phyloP scores from a whole-genome alignment of 805 yeast genomes.

The Barnettozyma sp. region DNA sequence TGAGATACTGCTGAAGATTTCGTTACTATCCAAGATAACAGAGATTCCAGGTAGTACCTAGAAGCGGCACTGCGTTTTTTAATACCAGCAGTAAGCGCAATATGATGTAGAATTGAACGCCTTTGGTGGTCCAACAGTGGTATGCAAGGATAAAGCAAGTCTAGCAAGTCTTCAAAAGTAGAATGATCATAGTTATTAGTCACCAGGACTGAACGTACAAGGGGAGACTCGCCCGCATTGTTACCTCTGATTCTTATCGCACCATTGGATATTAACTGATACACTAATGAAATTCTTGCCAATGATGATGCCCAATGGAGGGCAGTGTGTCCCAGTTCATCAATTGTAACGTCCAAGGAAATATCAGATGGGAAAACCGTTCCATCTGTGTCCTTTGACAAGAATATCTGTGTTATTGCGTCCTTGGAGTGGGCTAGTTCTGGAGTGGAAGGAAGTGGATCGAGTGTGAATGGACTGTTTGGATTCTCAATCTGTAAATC shows the following conservation, averaged over 20 bases:
- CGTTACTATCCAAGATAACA: constrained; percentile 72
- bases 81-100: constrained; percentile 72
- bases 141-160: constrained; percentile 68
- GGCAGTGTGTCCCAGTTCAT: constrained; percentile 88
- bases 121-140: constrained; percentile 59
- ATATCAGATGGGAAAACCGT: constrained; percentile 30
- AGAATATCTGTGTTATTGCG: constrained; percentile 44
- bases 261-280: constrained; percentile 57
- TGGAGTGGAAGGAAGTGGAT: constrained; percentile 34
- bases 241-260: constrained; percentile 71
- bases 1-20: constrained; percentile 40
- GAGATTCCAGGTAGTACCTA: constrained; percentile 62
- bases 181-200: constrained; percentile 78
- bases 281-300: constrained; percentile 68
- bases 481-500: constrained; percentile 35
- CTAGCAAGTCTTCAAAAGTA: constrained; percentile 64
- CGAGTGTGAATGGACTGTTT: constrained; percentile 41
- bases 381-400: constrained; percentile 34
- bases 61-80: constrained; percentile 67
- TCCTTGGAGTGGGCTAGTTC: constrained; percentile 35
- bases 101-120: constrained; percentile 81
- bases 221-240: constrained; percentile 79
- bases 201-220: constrained; percentile 76
- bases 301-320: constrained; percentile 95
- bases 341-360: constrained; percentile 79